phyloP scores from a whole-genome alignment of 139 green algal species.

The Ettlia oleoabundans region DNA sequence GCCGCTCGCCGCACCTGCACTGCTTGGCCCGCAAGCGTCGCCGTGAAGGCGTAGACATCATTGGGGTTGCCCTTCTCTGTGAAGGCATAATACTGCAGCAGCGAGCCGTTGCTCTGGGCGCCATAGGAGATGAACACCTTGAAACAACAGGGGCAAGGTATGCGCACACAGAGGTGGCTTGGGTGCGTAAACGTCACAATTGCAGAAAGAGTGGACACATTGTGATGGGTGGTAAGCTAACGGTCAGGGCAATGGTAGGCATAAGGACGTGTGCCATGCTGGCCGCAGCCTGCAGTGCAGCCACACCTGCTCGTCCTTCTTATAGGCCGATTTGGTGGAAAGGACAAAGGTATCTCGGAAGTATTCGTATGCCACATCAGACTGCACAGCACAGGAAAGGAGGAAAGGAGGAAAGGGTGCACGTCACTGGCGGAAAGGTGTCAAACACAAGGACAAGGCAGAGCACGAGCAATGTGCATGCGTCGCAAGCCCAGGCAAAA shows the following conservation, averaged over 20 bases:
- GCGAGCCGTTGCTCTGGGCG: slow-evolving; percentile 53
- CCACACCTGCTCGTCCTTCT: slow-evolving; percentile 40
- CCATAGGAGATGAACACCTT: slow-evolving; percentile 68
- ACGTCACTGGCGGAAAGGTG: too few species aligned
- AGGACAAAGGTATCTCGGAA: slow-evolving; percentile 58
- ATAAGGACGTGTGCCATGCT: too few species aligned
- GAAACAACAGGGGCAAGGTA: background rate
- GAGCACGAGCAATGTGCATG: too few species aligned
- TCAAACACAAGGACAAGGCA: too few species aligned
- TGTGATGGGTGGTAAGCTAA: too few species aligned
- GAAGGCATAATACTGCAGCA: slow-evolving; percentile 73
- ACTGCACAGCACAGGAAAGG: slow-evolving; percentile 27
- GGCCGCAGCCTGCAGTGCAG: too few species aligned
- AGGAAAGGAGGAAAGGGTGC: background rate
- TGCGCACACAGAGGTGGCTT: slow-evolving; percentile 2
- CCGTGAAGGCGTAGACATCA: slow-evolving; percentile 46
- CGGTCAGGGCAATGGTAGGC: too few species aligned
- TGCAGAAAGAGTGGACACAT: background rate
- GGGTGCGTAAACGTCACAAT: background rate
- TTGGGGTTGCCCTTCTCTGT: slow-evolving; percentile 50
- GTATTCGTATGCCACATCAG: slow-evolving; percentile 58
- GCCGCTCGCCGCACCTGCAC: slow-evolving; percentile 33
- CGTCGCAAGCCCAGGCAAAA: too few species aligned
- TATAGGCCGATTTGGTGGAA: slow-evolving; percentile 8
- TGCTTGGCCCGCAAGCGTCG: background rate